Evolutionary conservation across 495 filamentous ascomycete genomes (phyloP), one percentile per base, ranked within the genome.

Genomic region (Aspergillus bertholletiae): DNA sequence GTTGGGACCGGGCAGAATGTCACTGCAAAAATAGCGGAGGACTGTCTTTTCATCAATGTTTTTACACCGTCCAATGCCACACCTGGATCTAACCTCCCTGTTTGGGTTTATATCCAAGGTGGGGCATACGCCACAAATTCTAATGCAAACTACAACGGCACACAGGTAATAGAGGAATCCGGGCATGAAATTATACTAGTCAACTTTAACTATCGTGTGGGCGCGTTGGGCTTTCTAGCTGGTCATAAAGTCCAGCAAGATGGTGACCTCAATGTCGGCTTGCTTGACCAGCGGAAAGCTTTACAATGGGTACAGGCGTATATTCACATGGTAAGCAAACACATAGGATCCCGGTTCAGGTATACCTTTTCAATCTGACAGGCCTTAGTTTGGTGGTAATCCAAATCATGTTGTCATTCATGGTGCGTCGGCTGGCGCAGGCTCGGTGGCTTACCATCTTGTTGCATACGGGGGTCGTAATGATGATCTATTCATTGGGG

Each of bases 121-220:
- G 86, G 86, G 15, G 86, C 84, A 12, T 88, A 86, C 60, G 80
- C 76, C 7, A 49, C 55, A 1, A 79, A 84, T 62, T 68, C 74
- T 46, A 86, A 87, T 64, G 68, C 76, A 0, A 85, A 88, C 68
- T 80, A 75, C 66, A 80, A 88, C 58, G 84, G 80, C 7, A 76
- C 68, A 2, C 65, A 69, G 20, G 74, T 88, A 0, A 74, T 88
- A 20, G 41, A 69, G 41, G 72, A 74, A 23, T 80, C 79, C 0
- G 74, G 70, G 1, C 58, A 44, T 32, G 45, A 50, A 11, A 76
- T 89, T 50, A 71, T 90, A 7, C 69, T 86, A 41, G 81, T 90
- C 11, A 83, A 81, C 57, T 81, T 89, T 70, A 89, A 88, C 58
- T 89, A 89, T 58, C 81, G 87, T 1, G 83, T 89, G 8, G 85